phyloP scores from a whole-genome alignment of 2,329 filamentous ascomycete species.

The Phialophora verrucosa region DNA sequence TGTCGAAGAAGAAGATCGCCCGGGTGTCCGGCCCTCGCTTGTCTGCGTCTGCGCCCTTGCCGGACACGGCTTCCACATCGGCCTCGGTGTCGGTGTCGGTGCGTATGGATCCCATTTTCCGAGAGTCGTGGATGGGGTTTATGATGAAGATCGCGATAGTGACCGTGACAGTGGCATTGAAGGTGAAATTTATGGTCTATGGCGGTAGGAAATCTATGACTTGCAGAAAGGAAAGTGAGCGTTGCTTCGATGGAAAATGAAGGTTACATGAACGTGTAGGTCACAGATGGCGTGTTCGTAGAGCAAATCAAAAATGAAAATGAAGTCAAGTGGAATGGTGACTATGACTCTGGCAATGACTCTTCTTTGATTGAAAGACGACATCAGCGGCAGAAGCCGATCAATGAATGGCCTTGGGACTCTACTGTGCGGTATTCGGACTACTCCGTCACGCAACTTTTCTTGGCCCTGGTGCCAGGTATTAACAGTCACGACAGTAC shows the following conservation, averaged over 20 bases:
- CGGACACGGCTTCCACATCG: background rate
- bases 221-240: background rate
- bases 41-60: background rate
- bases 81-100: background rate
- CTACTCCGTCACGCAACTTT: background rate
- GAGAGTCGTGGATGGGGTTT: background rate
- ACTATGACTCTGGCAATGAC: background rate
- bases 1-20: conserved; percentile 78
- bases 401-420: background rate
- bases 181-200: background rate
- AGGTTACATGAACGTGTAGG: background rate
- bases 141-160: background rate
- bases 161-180: background rate
- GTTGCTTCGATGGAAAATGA: background rate
- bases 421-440: background rate
- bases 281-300: background rate
- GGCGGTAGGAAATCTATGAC: conserved; percentile 6
- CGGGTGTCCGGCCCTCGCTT: conserved; percentile 23
- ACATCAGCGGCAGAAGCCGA: background rate
- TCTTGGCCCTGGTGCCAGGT: background rate
- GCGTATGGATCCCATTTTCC: conserved; percentile 27
- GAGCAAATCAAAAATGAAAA: background rate
- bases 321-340: background rate
- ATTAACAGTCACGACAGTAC: too few relatives aligned
- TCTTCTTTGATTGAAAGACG: background rate